Evolutionary conservation across 2,329 filamentous ascomycete genomes (phyloP), one percentile per base, ranked within the genome.

Genomic region (Byssothecium circinans): DNA sequence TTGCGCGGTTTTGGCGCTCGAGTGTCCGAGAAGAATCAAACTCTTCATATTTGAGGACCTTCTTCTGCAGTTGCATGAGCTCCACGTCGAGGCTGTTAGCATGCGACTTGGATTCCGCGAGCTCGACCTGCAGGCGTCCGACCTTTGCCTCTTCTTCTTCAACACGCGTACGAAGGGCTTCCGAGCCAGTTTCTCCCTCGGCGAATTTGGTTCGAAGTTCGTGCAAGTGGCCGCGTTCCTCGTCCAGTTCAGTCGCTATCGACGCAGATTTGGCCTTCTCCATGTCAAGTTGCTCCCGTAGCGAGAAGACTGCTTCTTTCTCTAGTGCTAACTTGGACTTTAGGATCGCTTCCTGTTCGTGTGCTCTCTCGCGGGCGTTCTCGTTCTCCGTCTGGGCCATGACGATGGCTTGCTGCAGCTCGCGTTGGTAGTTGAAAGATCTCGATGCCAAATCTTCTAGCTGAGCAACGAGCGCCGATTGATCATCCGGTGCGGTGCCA

Each of bases 111-210:
- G 84, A 81, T 43, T 86, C 83, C 2, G 86, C 85, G 17, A 95
- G 77, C 60, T 89, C 83, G 57, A 89, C 82, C 2, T 83, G 81
- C 22, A 95, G 73, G 11, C 77, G 78, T 18, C 81, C 80, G 3
- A 89, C 81, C 68, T 84, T 88, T 48, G 76, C 78, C 69, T 95
- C 89, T 61, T 91, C 86, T 47, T 89, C 87, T 34, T 86, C 83
- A 3, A 95, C 78, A 45, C 85, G 82, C 69, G 86, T 86, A 45
- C 88, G 84, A 45, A 96, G 74, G 22, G 83, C 84, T 68, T 91
- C 89, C 0, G 89, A 91, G 4, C 90, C 90, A 2, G 85, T 91
- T 69, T 94, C 89, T 14, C 89, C 91, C 54, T 91, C 87, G 1
- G 87, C 83, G 63, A 95, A 85, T 67, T 87, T 87, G 14, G 77